phyloP scores from a whole-genome alignment of 2,329 filamentous ascomycete species.

The Penicillium oxalicum region DNA sequence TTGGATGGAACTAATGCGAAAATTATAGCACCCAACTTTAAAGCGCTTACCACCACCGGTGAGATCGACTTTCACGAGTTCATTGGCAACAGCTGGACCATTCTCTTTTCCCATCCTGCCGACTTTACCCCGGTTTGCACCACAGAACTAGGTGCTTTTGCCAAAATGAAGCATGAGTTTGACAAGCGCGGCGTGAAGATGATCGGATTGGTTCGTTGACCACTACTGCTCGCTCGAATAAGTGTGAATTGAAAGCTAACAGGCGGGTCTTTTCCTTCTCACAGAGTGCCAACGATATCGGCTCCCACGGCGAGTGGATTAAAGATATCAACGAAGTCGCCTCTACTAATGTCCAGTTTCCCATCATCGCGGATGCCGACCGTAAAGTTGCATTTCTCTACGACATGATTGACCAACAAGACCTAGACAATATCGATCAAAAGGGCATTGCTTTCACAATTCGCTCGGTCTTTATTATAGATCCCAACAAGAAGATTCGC shows the following conservation, averaged over 20 bases:
- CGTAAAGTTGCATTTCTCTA: constrained; percentile 70
- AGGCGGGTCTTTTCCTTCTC: background rate
- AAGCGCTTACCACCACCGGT: constrained; percentile 60
- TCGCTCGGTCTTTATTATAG: constrained; percentile 90
- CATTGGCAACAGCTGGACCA: constrained; percentile 61
- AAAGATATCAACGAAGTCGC: constrained; percentile 74
- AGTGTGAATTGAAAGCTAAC: background rate
- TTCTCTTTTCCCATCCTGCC: constrained; percentile 63
- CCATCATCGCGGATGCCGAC: constrained; percentile 77
- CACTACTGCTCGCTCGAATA: background rate
- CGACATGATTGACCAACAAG: constrained; percentile 82
- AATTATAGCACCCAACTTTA: constrained; percentile 55
- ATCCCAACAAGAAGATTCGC: constrained; percentile 89
- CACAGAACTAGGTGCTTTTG: constrained; percentile 88
- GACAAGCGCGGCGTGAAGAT: constrained; percentile 81
- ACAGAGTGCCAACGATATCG: constrained; percentile 58
- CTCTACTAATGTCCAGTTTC: constrained; percentile 64
- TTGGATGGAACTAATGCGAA: background rate
- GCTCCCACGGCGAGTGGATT: constrained; percentile 18
- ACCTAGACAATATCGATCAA: constrained; percentile 72
- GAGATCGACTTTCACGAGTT: constrained; percentile 65
- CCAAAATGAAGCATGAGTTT: constrained; percentile 84
- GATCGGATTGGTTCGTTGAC: constrained; percentile 63
- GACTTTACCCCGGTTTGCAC: constrained; percentile 96
- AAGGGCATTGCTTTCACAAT: constrained; percentile 88